Conservation (phyloP, 106 monocot species). For the Platanthera guangdongensis region DNA sequence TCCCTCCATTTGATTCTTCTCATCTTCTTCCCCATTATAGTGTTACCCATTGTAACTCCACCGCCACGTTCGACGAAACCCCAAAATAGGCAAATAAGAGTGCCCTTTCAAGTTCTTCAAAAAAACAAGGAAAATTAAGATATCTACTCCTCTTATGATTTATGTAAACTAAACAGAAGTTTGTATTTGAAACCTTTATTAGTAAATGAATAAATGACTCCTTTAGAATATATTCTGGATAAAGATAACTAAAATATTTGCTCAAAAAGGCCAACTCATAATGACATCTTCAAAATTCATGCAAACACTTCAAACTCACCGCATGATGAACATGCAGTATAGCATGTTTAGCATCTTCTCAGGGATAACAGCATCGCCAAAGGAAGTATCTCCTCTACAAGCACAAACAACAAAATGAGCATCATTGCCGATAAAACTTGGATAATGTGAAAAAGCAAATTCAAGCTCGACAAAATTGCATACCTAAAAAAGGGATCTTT, state of each 20-base stretch:
- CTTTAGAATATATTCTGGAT: not conserved
- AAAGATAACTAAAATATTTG: not conserved
- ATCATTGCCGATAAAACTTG: not conserved
- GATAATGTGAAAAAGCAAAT: not conserved
- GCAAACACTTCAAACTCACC: slow-evolving; percentile 30
- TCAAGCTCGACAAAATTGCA: not conserved
- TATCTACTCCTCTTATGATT: not conserved
- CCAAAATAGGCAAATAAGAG: not conserved
- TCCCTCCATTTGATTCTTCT: not conserved
- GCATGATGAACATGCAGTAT: slow-evolving; percentile 81
- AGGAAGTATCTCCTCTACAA: slow-evolving; percentile 29
- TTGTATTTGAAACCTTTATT: not conserved
- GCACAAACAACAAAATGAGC: not conserved
- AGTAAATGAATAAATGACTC: not conserved
- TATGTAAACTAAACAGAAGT: not conserved
- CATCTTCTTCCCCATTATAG: not conserved
- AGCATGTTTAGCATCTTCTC: slow-evolving; percentile 77
- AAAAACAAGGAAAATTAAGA: not conserved
- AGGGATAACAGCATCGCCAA: slow-evolving; percentile 20
- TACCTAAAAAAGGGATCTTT: slow-evolving; percentile 86
- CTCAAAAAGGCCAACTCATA: not conserved
- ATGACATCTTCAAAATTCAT: not conserved
- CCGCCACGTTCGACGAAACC: not conserved
- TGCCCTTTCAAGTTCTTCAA: not conserved
- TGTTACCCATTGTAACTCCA: not conserved